Conservation (phyloP, 768 basidiomycete genomes). For the Mycena capillaripes region DNA sequence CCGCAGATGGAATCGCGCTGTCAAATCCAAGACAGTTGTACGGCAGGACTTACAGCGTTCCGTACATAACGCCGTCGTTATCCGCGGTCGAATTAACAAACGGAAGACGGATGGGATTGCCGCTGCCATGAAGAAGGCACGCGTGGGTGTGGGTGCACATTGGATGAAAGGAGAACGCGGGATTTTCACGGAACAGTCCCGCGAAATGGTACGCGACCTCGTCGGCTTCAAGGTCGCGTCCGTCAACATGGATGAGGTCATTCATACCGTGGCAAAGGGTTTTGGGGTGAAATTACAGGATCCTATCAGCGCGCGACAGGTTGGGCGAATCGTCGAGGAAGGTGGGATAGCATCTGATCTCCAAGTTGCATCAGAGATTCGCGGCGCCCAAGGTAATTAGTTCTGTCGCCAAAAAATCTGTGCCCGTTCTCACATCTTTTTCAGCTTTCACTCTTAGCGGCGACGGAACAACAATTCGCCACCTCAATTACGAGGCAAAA, state of each 20-base stretch:
- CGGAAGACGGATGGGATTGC: background rate
- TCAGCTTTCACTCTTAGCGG: background rate
- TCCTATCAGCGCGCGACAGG: slow-evolving; percentile 3
- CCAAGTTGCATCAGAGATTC: slow-evolving; percentile 1
- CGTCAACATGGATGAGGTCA: background rate
- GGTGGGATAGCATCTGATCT: slow-evolving; percentile 16
- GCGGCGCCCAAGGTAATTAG: background rate
- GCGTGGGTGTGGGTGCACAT: slow-evolving; percentile 5
- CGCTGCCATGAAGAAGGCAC: background rate
- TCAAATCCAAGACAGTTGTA: too few relatives aligned
- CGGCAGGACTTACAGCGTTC: too few relatives aligned
- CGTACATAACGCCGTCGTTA: background rate
- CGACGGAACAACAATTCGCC: background rate
- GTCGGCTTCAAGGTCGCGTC: background rate
- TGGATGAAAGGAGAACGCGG: background rate
- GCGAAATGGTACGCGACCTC: slow-evolving; percentile 20
- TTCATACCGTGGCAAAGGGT: slow-evolving; percentile 3
- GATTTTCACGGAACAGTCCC: slow-evolving; percentile 5
- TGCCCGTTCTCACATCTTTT: too few relatives aligned
- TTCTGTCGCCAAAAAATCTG: background rate
- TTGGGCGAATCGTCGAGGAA: slow-evolving; percentile 2
- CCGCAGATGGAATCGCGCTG: too few relatives aligned
- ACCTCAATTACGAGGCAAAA: background rate
- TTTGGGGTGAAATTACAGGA: background rate
- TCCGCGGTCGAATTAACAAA: background rate